Percentiles rank a stretch among this genome's conserved stretches.
These are phyloP conservation scores for Babesia ovata DNA, from an alignment of 169 alveolate species.

Conservation along the genomic window DNA sequence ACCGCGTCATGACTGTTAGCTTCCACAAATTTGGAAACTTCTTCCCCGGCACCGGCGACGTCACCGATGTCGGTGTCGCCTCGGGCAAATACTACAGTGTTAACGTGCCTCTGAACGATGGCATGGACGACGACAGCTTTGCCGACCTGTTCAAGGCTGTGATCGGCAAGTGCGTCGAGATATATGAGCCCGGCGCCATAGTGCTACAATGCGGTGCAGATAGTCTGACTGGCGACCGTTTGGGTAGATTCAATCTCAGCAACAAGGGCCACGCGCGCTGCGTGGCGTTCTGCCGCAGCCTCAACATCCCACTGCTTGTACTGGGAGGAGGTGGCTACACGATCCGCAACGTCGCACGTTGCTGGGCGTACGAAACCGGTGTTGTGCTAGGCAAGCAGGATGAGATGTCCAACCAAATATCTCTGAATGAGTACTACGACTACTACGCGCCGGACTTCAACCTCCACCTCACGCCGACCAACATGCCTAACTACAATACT, in stretches of 20 bases:
- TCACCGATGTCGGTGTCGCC: conserved; percentile 94
- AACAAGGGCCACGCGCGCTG: conserved; percentile 98
- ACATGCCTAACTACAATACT: conserved; percentile 91
- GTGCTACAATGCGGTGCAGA: conserved; percentile 99
- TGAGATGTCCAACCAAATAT: conserved; percentile 89
- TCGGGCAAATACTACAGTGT: conserved; percentile 95
- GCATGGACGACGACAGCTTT: conserved; percentile 95
- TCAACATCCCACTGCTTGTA: conserved; percentile 91
- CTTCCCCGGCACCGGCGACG: conserved; percentile 99
- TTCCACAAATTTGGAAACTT: conserved; percentile 98
- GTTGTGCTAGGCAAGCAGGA: conserved; percentile 88
- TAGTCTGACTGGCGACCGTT: conserved; percentile 93
- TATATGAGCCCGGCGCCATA: conserved; percentile 96
- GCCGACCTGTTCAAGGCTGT: conserved; percentile 90
- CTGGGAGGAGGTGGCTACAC: conserved; percentile 99
- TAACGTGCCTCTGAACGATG: conserved; percentile 97
- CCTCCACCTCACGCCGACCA: conserved; percentile 90
- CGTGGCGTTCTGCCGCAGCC: conserved; percentile 89
- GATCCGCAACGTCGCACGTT: conserved; percentile 97
- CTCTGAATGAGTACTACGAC: conserved; percentile 93
- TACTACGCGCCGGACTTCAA: conserved; percentile 96
- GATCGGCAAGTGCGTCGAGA: conserved; percentile 92
- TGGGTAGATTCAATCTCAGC: conserved; percentile 96
- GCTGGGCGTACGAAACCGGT: conserved; percentile 99
- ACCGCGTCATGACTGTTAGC: conserved; percentile 97